Base-by-base conservation (phyloP, 495 filamentous ascomycete genomes). In the Aspergillus campestris region DNA sequence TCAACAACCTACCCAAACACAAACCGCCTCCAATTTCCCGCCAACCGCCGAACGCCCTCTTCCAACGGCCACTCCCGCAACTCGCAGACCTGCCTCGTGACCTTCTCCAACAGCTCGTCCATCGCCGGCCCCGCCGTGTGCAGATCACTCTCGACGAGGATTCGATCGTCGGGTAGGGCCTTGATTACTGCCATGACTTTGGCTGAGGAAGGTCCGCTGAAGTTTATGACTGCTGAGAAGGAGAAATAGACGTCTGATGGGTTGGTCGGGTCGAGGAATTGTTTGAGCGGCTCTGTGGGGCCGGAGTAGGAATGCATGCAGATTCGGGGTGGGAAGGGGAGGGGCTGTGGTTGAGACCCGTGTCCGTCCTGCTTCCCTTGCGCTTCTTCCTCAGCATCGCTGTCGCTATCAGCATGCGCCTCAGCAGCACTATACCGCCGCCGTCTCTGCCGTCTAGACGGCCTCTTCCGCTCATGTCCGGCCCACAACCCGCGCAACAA, bases 281-380 rank as follows among this genome's bases (percentile, higher is more conserved):
- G 88, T 38, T 75, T 84, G 28, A 95, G 56, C 24, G 79, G 74
- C 33, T 92, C 82, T 14, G 77, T 64, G n/a, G 85, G 76, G 0
- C 89, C 94, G 30, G 86, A 89, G 59, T 87, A 98, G 0, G 89
- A 95, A 64, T 98, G 92, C 53, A 98, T 74, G 57, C 92, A 98
- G 53, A 97, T 83, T 30, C 90, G 78, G 2, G 91, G 89, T 7
- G 92, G 92, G 57, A 85, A 98, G 0, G 84, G 84, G 36, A 74
- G 70, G 34, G 72, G 67, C 8, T 48, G n/a, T n/a, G n/a, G n/a
- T n/a, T n/a, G n/a, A n/a, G n/a, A n/a, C n/a, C n/a, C n/a, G n/a
- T n/a, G n/a, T n/a, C n/a, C n/a, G n/a, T n/a, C n/a, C n/a, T n/a
- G n/a, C n/a, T n/a, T n/a, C n/a, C n/a, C n/a, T 40, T 56, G 49